These are phyloP conservation scores for Diphasiastrum complanatum DNA, from an alignment of 83 land plant species.

Conservation along the genomic window DNA sequence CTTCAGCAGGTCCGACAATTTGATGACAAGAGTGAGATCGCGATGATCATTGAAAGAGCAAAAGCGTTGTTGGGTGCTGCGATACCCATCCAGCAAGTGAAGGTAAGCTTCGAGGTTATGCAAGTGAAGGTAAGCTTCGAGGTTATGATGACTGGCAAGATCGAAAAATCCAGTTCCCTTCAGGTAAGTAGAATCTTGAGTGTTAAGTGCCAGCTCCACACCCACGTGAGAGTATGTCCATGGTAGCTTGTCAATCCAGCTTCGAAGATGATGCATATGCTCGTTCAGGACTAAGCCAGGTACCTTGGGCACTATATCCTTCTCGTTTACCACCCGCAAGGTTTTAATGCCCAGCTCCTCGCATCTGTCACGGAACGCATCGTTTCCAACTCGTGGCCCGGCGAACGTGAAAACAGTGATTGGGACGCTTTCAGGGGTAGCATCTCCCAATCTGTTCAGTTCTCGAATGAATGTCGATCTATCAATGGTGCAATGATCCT, in stretches of 20 bases:
- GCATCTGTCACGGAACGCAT: not conserved
- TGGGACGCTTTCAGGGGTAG: not conserved
- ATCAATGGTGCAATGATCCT: too few relatives aligned
- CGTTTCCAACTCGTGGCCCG: slow-evolving; percentile 6
- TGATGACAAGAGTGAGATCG: too few relatives aligned
- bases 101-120: slow-evolving; percentile 5
- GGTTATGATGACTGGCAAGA: not conserved
- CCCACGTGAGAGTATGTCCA: slow-evolving; percentile 14
- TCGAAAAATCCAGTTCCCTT: not conserved
- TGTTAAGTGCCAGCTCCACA: not conserved
- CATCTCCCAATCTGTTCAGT: too few relatives aligned
- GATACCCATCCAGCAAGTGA: slow-evolving; percentile 4
- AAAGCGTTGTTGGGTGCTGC: not conserved
- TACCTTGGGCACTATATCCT: slow-evolving; percentile 5
- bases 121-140: slow-evolving; percentile 1
- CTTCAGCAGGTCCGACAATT: too few relatives aligned
- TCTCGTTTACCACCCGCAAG: not conserved
- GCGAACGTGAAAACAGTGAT: slow-evolving; percentile 2
- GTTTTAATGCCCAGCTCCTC: slow-evolving; percentile 3
- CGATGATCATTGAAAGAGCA: too few relatives aligned
- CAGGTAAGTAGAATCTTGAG: not conserved
- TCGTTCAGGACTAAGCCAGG: slow-evolving; percentile 7
- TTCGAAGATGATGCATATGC: not conserved
- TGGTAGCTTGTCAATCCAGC: not conserved
- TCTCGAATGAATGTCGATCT: too few relatives aligned